Base-by-base conservation (phyloP, 225 moss, liverwort and hornwort species). In the Anthoceros angustus region DNA sequence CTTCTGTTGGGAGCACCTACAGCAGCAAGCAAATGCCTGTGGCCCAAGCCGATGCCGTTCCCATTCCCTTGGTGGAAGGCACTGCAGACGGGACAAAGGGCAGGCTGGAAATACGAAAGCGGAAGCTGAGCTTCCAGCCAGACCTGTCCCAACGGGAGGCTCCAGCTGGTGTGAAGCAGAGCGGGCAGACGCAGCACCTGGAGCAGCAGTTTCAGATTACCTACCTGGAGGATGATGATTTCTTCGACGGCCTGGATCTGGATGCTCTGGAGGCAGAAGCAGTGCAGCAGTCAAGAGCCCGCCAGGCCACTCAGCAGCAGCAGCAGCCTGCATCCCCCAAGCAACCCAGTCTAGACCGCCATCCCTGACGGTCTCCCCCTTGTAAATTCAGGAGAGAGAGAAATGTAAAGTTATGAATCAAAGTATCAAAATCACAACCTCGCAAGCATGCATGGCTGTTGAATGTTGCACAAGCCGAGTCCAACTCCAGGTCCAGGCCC, bases 181-280 rank as follows among this genome's bases (percentile, higher is more conserved):
- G n/a, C 6, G n/a, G 14, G 14, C 14, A 55, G 1, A 18, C 55
- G 7, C 7, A 15, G 14, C n/a, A n/a, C n/a, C n/a, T n/a, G n/a
- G n/a, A n/a, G n/a, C 23, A 18, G 23, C n/a, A 55, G n/a, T 0
- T 7, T 18, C 55, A 55, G 55, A 18, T 18, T 20, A 12, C 55
- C 1, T 55, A 55, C 55, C n/a, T 55, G 69, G 80, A 77, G 12
- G 85, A 82, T 10, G 78, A 72, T 12, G 81, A 85, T 41, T 66
- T 85, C 43, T 85, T 85, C 40, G 85, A 79, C 39, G 82, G 82
- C 0, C 24, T 85, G 48, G 85, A 85, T 68, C 74, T 85, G 46
- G 85, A 85, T 76, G 85, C 85, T 50, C 74, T 85, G 38, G 85
- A 85, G 65, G 77, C 81, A 70, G 77, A 85, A 70, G 85, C 85